Evolutionary conservation across 805 yeast genomes (phyloP).

Genomic region (Teunomyces barrocoloradensis): DNA sequence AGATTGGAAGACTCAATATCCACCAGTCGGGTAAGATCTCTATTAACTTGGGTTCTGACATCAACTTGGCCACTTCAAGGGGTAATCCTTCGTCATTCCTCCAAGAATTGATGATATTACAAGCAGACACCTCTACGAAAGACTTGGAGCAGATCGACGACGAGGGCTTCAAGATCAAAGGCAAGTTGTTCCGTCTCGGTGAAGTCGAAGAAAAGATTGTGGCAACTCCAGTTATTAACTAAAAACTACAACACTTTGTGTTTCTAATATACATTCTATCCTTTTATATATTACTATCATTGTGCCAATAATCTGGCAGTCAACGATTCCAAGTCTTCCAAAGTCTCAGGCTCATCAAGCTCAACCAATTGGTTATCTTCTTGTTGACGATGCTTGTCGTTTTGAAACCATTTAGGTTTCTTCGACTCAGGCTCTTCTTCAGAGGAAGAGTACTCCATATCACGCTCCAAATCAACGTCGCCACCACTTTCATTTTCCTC

Average conservation of each 20-base stretch:
- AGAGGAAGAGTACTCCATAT: slow-evolving; percentile 35
- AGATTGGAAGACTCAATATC: slow-evolving; percentile 67
- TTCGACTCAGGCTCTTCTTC: slow-evolving; percentile 34
- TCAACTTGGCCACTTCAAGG: slow-evolving; percentile 60
- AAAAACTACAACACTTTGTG: background rate
- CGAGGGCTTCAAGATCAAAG: slow-evolving; percentile 17
- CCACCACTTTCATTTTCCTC: slow-evolving; percentile 35
- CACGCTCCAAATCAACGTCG: slow-evolving; percentile 45
- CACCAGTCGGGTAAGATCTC: slow-evolving; percentile 85
- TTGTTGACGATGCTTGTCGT: slow-evolving; percentile 21
- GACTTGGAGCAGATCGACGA: slow-evolving; percentile 29
- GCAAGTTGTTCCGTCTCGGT: slow-evolving; percentile 48
- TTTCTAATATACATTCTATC: slow-evolving; percentile 2
- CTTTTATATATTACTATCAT: background rate
- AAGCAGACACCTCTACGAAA: slow-evolving; percentile 14
- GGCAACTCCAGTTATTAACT: slow-evolving; percentile 47
- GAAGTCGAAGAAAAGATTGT: slow-evolving; percentile 55
- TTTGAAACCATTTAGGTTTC: slow-evolving; percentile 53
- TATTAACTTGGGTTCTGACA: slow-evolving; percentile 66
- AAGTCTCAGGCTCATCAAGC: slow-evolving; percentile 82
- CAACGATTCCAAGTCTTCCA: slow-evolving; percentile 92
- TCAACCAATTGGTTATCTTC: slow-evolving; percentile 52
- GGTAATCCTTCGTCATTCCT: slow-evolving; percentile 70
- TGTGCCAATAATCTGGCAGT: slow-evolving; percentile 49
- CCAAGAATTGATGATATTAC: slow-evolving; percentile 62